Conservation (phyloP, 192 early-diverging fungal genomes). For the Backusella psychrophila region DNA sequence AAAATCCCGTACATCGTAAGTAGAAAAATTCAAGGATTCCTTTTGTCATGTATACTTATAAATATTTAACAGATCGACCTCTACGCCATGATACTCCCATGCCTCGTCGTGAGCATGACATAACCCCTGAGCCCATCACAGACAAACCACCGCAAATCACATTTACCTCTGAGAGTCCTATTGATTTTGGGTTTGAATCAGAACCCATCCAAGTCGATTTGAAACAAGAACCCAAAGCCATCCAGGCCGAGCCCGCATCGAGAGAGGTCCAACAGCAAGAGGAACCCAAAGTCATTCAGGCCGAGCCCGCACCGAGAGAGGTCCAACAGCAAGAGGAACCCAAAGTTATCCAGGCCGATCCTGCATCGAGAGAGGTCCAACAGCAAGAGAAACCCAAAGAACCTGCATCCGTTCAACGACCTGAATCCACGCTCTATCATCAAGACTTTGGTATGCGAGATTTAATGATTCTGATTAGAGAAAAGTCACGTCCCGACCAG, state of each 20-base stretch:
- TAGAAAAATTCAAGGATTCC: background rate
- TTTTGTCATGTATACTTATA: background rate
- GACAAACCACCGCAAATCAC: background rate
- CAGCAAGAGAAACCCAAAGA: no score
- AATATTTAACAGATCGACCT: background rate
- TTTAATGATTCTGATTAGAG: constrained; percentile 39
- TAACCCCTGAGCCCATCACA: background rate
- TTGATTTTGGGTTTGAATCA: background rate
- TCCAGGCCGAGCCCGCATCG: no score
- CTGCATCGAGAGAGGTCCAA: background rate
- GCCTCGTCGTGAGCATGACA: background rate
- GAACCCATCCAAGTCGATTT: no score
- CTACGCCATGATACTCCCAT: constrained; percentile 16
- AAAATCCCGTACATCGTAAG: background rate
- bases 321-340: background rate
- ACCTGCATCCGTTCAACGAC: background rate
- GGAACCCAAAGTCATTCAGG: no score
- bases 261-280: no score
- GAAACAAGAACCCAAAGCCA: background rate
- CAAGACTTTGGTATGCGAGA: constrained; percentile 49
- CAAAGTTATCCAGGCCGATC: no score
- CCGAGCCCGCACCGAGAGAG: background rate
- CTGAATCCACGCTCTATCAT: constrained; percentile 21
- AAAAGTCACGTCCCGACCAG: constrained; percentile 9
- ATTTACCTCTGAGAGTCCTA: background rate